Evolutionary conservation across 129 eudicot genomes (phyloP).

Genomic region (Logfia minima): DNA sequence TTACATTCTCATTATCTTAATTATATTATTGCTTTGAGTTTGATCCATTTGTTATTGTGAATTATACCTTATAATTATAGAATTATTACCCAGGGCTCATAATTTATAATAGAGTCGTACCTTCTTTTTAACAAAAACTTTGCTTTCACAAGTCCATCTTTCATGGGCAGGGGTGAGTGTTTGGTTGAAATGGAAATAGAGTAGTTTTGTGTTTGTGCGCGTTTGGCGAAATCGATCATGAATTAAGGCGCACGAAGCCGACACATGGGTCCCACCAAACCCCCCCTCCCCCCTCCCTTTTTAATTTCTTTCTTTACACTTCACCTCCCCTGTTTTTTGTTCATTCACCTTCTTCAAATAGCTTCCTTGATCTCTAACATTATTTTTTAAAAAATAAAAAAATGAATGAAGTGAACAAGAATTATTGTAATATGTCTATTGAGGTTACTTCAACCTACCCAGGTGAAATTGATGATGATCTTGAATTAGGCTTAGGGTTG

Average conservation of each 20-base stretch:
- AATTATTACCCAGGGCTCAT: too few relatives aligned
- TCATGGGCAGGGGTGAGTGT: slow-evolving; percentile 33
- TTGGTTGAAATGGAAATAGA: slow-evolving; percentile 27
- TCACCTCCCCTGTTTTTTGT: slow-evolving; percentile 24
- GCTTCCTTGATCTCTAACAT: slow-evolving; percentile 14
- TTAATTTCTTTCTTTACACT: slow-evolving; percentile 31
- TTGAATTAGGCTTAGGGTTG: slow-evolving; percentile 84
- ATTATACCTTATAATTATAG: too few relatives aligned
- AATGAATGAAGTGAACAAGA: slow-evolving; percentile 21
- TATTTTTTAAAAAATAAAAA: background rate
- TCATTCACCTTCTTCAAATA: slow-evolving; percentile 31
- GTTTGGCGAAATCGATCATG: slow-evolving; percentile 52
- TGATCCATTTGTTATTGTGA: too few relatives aligned
- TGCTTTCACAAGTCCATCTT: slow-evolving; percentile 12
- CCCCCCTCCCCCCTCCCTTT: background rate
- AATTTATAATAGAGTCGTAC: background rate
- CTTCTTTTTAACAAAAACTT: background rate
- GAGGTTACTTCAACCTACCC: slow-evolving; percentile 60
- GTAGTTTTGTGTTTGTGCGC: slow-evolving; percentile 15
- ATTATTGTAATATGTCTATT: slow-evolving; percentile 14
- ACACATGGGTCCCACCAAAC: slow-evolving; percentile 55
- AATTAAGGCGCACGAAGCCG: slow-evolving; percentile 65
- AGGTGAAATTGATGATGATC: slow-evolving; percentile 32
- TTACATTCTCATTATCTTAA: too few relatives aligned
- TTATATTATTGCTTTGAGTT: too few relatives aligned